phyloP scores from a whole-genome alignment of 495 filamentous ascomycete species.

The Elaphomyces granulatus region DNA sequence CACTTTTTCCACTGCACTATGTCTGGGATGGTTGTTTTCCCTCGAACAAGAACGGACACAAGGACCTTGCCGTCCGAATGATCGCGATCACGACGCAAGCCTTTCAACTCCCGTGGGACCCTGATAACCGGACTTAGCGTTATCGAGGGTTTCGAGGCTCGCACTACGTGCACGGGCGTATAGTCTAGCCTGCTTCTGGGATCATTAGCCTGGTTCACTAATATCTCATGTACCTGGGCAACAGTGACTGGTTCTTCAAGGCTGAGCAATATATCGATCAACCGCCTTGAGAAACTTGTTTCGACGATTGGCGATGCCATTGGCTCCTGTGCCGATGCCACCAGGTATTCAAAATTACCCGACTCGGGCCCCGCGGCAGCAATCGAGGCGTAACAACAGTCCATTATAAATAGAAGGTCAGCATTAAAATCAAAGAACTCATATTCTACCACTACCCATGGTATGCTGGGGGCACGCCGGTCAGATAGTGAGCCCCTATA shows the following conservation, averaged over 20 bases:
- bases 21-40: slow-evolving; percentile 2
- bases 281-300: not conserved
- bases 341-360: not conserved
- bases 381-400: not conserved
- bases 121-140: slow-evolving; percentile 1
- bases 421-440: too few relatives aligned
- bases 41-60: not conserved
- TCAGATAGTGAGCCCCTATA: too few relatives aligned
- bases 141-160: not conserved
- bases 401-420: not conserved
- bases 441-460: too few relatives aligned
- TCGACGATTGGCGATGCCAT: not conserved
- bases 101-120: not conserved
- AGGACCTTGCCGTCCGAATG: slow-evolving; percentile 3
- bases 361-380: too few relatives aligned
- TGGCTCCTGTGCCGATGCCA: not conserved
- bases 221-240: not conserved
- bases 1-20: slow-evolving; percentile 1
- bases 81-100: not conserved
- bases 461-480: too few relatives aligned
- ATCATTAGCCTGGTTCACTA: slow-evolving; percentile 1
- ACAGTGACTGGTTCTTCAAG: not conserved
- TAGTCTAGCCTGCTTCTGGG: slow-evolving; percentile 1
- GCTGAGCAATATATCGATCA: not conserved
- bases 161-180: slow-evolving; percentile 2